A percentile compares a stretch with the other conserved stretches of the same genome.
phyloP scores from a whole-genome alignment of 345 rosid species.

The Schrenkiella parvula region DNA sequence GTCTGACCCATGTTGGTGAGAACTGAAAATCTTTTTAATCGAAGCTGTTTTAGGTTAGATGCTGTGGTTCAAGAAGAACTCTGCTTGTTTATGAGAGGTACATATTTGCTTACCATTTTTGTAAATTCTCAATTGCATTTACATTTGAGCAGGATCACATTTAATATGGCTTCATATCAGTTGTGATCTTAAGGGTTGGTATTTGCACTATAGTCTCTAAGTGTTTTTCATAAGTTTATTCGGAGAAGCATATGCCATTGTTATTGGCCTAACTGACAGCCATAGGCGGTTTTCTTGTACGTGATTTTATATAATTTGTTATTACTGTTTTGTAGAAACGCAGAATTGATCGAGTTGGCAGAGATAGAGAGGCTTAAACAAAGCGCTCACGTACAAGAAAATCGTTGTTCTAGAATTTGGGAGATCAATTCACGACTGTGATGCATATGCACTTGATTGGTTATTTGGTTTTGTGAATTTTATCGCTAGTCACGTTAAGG shows the following conservation, averaged over 20 bases:
- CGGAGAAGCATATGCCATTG: not conserved
- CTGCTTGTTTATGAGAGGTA: slow-evolving; percentile 15
- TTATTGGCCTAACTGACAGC: not conserved
- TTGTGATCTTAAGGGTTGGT: not conserved
- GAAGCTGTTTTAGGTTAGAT: not conserved
- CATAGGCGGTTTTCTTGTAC: not conserved
- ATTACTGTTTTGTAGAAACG: not conserved
- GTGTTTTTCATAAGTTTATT: not conserved
- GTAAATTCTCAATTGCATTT: not conserved
- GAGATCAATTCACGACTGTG: not conserved
- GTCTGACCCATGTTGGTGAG: slow-evolving; percentile 12
- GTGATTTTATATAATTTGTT: not conserved
- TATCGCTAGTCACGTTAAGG: not conserved
- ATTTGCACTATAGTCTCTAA: not conserved
- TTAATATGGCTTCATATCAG: not conserved
- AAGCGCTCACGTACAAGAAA: not conserved
- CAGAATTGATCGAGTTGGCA: not conserved
- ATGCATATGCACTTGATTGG: not conserved
- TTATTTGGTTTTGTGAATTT: not conserved
- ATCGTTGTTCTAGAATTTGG: not conserved
- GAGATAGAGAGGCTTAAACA: not conserved
- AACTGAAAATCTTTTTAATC: not conserved
- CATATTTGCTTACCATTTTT: not conserved
- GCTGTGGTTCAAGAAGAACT: not conserved
- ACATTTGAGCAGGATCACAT: not conserved